These are phyloP conservation scores for Solanum chiquidenum DNA, from an alignment of 257 asterid genomes.

Conservation along the genomic window DNA sequence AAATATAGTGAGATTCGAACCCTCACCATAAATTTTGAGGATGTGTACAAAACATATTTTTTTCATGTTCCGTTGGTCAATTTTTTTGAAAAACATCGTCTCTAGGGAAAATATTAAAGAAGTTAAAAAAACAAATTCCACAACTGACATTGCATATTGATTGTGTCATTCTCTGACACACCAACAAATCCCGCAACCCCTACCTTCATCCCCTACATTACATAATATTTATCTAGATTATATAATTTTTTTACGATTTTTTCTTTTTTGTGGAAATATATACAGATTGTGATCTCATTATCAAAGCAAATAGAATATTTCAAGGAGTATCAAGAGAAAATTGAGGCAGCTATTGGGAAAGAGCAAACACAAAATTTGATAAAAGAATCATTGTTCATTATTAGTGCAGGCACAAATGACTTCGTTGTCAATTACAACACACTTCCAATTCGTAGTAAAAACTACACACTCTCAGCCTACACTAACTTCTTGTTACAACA, in stretches of 20 bases:
- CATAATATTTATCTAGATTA: background rate
- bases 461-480: conserved; percentile 36
- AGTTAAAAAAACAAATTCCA: background rate
- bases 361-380: conserved; percentile 27
- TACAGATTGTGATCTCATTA: conserved; percentile 51
- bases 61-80: background rate
- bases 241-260: background rate
- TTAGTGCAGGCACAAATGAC: conserved; percentile 86
- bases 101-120: background rate
- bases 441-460: conserved; percentile 41
- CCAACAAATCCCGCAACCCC: background rate
- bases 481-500: conserved; percentile 28
- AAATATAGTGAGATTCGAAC: background rate
- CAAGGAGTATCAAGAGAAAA: conserved; percentile 30
- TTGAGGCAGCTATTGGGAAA: conserved; percentile 35
- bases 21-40: background rate
- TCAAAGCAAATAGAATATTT: conserved; percentile 39
- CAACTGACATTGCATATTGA: background rate
- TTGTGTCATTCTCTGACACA: background rate
- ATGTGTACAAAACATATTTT: background rate
- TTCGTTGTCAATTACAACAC: conserved; percentile 51
- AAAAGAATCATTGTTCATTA: conserved; percentile 30
- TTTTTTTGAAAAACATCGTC: background rate
- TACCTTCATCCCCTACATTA: background rate
- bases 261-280: background rate